Conservation (phyloP, 805 yeast genomes). For the Wickerhamomyces bovis region DNA sequence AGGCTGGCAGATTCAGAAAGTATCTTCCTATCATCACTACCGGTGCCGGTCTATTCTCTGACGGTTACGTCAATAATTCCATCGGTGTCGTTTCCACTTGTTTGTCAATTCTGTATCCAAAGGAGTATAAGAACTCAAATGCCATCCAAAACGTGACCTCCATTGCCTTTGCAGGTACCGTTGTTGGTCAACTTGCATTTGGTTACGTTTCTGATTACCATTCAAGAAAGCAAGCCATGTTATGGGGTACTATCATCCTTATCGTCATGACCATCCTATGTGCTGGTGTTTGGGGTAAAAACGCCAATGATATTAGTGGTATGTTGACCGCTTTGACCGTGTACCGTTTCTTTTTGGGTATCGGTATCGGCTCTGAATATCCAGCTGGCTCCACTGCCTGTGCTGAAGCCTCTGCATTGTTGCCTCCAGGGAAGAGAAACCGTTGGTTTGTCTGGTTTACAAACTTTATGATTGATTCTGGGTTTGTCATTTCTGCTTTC, state of each 20-base stretch:
- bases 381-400: constrained; percentile 92
- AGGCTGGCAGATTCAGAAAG: constrained; percentile 24
- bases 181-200: constrained; percentile 75
- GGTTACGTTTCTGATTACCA: constrained; percentile 77
- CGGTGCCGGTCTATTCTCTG: constrained; percentile 91
- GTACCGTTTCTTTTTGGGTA: constrained; percentile 82
- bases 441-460: constrained; percentile 89
- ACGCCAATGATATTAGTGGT: constrained; percentile 45
- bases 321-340: constrained; percentile 79
- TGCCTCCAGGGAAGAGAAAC: constrained; percentile 81
- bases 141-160: constrained; percentile 81
- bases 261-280: constrained; percentile 73
- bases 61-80: constrained; percentile 87
- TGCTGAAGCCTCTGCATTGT: constrained; percentile 77
- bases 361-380: constrained; percentile 92
- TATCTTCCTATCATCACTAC: constrained; percentile 72
- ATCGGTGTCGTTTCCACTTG: constrained; percentile 74
- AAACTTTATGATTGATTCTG: constrained; percentile 78
- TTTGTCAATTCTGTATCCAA: constrained; percentile 59
- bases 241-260: constrained; percentile 67
- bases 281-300: constrained; percentile 80
- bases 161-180: constrained; percentile 89
- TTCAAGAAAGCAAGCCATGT: constrained; percentile 81
- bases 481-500: constrained; percentile 78
- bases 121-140: constrained; percentile 49